Base-by-base conservation (phyloP, 108 stramenopile genomes). In the Nitzschia sp. region DNA sequence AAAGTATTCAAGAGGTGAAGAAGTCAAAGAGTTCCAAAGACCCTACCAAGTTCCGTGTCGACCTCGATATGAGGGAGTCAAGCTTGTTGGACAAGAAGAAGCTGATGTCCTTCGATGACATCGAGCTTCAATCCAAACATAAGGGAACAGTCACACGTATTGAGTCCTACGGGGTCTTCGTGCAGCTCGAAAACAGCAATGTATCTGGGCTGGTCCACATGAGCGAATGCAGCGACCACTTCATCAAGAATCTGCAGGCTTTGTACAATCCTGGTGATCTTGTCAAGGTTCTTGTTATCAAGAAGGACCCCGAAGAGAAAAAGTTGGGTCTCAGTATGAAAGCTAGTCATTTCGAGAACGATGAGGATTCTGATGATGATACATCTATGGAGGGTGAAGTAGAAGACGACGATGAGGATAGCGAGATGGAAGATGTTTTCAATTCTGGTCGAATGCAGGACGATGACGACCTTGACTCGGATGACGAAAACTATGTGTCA, bases 201-300 rank as follows among this genome's bases (percentile, higher is more conserved):
- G 69, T 97, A 25, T 95, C 82, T 51, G 97, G 97, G 10, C 72
- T 98, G 53, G 93, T 85, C 41, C 97, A 96, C 70, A 79, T 92
- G 53, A 91, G 87, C 43, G 91, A 96, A 76, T 95, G 93, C 70
- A 90, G 86, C 68, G 96, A 97, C 70, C 73, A 79, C 5, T 89
- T 73, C 51, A 65, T 95, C 68, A 85, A 91, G 53, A 87, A 92
- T 69, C 59, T 97, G 12, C 67, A 61, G 24, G 76, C 67, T 17
- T 70, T 95, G 11, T 98, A 96, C 69, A 82, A 90, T 54, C 91
- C 86, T 39, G 97, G 97, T 51, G 97, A 98, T 72, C 71, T 92
- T 41, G 97, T 98, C 42, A 95, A 95, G 83, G 83, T 94, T 2
- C 59, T 95, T 25, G 94, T 97, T 7, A 67, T 97, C 65, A 96